A percentile compares a stretch with the other conserved stretches of the same genome.
These are phyloP conservation scores for Starmera caribaea DNA, from an alignment of 805 yeast genomes.

Conservation along the genomic window DNA sequence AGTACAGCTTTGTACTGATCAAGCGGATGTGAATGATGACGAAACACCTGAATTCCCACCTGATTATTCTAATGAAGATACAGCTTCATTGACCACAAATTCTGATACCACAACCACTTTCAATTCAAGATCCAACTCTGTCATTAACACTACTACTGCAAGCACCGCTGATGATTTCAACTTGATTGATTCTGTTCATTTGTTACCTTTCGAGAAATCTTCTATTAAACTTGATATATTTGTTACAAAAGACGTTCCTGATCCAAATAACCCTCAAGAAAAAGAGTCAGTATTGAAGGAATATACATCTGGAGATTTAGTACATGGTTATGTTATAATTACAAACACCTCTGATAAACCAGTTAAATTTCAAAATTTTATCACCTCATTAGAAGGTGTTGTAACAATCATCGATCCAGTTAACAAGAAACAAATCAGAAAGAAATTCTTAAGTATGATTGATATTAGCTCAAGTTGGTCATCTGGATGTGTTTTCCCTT, in stretches of 20 bases:
- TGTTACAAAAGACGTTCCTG: conserved; percentile 42
- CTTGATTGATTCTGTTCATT: conserved; percentile 41
- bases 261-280: conserved; percentile 30
- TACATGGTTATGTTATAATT: conserved; percentile 39
- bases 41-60: conserved; percentile 26
- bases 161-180: conserved; percentile 27
- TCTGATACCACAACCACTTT: not conserved
- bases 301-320: conserved; percentile 44
- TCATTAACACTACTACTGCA: not conserved
- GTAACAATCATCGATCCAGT: conserved; percentile 18
- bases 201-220: conserved; percentile 24
- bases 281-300: conserved; percentile 29
- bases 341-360: conserved; percentile 29
- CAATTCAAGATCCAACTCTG: conserved; percentile 1
- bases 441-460: conserved; percentile 35
- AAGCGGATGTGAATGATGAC: conserved; percentile 23
- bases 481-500: conserved; percentile 19
- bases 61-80: conserved; percentile 16
- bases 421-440: conserved; percentile 12
- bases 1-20: conserved; percentile 26
- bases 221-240: conserved; percentile 39
- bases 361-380: conserved; percentile 50
- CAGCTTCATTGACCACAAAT: not conserved
- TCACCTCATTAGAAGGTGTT: conserved; percentile 46
- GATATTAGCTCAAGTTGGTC: conserved; percentile 46